These are phyloP conservation scores for Mimosa bimucronata DNA, from an alignment of 306 rosid genomes.

Conservation along the genomic window DNA sequence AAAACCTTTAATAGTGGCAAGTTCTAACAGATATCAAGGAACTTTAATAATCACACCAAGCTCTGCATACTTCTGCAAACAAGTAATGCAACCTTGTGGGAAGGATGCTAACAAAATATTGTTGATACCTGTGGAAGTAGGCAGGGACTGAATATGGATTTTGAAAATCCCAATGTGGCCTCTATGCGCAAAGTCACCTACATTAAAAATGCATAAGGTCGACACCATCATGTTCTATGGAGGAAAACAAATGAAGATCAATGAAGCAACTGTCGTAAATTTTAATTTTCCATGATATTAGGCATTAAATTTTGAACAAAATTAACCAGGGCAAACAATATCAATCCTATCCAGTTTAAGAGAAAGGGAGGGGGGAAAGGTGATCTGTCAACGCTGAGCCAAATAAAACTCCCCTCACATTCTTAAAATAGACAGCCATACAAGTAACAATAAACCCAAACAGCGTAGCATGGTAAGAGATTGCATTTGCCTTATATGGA, in stretches of 20 bases:
- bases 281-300: constrained; percentile 22
- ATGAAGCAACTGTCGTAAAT: not conserved
- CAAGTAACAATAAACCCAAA: constrained; percentile 8
- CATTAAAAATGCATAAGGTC: constrained; percentile 20
- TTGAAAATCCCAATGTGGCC: constrained; percentile 67
- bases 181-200: constrained; percentile 75
- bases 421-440: constrained; percentile 11
- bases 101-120: constrained; percentile 26
- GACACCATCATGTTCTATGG: not conserved
- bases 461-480: constrained; percentile 2
- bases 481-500: constrained; percentile 11
- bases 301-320: constrained; percentile 19
- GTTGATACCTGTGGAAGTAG: constrained; percentile 71
- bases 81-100: constrained; percentile 18
- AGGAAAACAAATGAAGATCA: constrained; percentile 17
- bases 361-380: not conserved
- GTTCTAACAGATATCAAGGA: not conserved
- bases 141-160: constrained; percentile 67
- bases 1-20: not conserved
- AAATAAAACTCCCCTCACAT: constrained; percentile 21
- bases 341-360: not conserved
- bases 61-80: constrained; percentile 16
- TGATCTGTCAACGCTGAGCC: not conserved
- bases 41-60: constrained; percentile 16
- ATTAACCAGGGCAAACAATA: constrained; percentile 12